These are phyloP conservation scores for Phytophthora podocarpi DNA, from an alignment of 352 stramenopile species.

Conservation along the genomic window DNA sequence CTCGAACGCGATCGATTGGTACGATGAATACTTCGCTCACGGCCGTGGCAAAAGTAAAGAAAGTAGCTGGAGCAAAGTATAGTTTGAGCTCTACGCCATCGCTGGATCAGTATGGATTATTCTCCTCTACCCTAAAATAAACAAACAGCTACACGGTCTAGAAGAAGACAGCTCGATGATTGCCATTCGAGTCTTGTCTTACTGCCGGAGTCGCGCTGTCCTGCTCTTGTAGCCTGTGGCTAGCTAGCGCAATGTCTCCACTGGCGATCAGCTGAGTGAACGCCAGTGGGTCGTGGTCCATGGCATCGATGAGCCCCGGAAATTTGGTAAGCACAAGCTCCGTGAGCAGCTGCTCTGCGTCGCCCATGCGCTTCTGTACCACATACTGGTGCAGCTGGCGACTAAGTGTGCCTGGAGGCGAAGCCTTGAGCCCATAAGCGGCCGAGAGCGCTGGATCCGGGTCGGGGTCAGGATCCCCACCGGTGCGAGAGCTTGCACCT, in stretches of 20 bases:
- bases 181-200: constrained; percentile 27
- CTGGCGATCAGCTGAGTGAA: constrained; percentile 75
- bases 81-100: not conserved
- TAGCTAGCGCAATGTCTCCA: constrained; percentile 38
- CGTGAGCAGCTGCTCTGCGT: constrained; percentile 67
- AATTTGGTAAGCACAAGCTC: constrained; percentile 72
- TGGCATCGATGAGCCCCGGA: constrained; percentile 71
- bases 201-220: constrained; percentile 13
- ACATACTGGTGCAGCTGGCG: constrained; percentile 46
- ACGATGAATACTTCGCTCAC: too few species aligned
- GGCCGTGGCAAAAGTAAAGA: too few species aligned
- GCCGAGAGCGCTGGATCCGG: constrained; percentile 17
- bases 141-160: constrained; percentile 20
- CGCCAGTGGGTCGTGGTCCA: constrained; percentile 78
- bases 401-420: constrained; percentile 31
- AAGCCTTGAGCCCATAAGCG: constrained; percentile 17
- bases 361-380: constrained; percentile 35
- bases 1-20: too few species aligned
- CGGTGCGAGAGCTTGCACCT: constrained; percentile 7
- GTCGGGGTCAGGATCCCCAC: constrained; percentile 14
- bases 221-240: constrained; percentile 31
- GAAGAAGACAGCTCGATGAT: constrained; percentile 33
- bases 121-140: constrained; percentile 21
- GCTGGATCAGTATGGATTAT: too few species aligned
- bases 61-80: too few species aligned